phyloP scores from a whole-genome alignment of 2,329 filamentous ascomycete genomes.

The Beauveria rudraprayagi region DNA sequence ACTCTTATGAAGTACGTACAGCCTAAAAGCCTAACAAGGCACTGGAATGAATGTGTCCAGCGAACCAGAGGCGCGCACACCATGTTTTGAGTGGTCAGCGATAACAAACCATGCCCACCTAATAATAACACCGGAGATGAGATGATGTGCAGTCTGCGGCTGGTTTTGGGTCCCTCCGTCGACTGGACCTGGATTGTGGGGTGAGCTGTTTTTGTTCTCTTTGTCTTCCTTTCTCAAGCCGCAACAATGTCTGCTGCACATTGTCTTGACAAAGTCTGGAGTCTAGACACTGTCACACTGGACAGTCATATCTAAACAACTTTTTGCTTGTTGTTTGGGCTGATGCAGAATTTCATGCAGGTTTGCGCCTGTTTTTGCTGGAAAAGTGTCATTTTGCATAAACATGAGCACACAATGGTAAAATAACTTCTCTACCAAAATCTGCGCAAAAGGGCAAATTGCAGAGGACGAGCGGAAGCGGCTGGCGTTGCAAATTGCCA shows the following conservation, averaged over 20 bases:
- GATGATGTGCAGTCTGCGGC: slow-evolving; percentile 2
- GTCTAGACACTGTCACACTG: too few species aligned
- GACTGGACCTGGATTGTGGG: background rate
- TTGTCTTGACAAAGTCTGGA: background rate
- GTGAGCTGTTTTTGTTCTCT: too few species aligned
- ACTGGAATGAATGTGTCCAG: background rate
- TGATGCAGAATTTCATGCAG: background rate
- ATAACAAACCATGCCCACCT: background rate
- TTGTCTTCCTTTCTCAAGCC: background rate
- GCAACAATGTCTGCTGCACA: background rate
- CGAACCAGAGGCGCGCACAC: background rate
- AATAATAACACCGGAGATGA: background rate
- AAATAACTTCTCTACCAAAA: background rate
- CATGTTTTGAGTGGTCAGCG: too few species aligned
- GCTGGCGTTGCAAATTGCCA: background rate
- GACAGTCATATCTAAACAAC: too few species aligned
- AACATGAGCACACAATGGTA: background rate
- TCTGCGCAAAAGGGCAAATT: background rate
- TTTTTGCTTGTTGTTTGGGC: background rate
- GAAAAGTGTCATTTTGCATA: background rate
- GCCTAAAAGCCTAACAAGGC: background rate
- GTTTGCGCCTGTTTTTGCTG: background rate
- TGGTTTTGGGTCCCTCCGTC: background rate
- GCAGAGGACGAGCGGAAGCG: too few species aligned
- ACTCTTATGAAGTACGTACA: background rate